Base-by-base conservation (phyloP, 163 green algal genomes). In the Chlorella variabilis region DNA sequence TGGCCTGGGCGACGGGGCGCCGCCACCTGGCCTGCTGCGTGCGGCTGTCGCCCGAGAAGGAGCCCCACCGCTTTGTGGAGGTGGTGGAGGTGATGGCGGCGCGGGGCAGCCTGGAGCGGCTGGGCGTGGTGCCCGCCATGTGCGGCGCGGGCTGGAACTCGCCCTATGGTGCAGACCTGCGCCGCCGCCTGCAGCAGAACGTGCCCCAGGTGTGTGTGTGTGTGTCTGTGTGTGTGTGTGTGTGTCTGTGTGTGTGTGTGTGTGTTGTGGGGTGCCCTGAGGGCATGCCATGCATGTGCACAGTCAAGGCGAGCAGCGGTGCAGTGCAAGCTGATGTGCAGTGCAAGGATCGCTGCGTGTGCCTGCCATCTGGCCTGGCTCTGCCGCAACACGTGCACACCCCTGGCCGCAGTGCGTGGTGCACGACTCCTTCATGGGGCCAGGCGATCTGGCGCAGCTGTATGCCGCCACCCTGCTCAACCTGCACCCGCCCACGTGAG, bases 31-130 rank as follows among this genome's bases (percentile, higher is more conserved):
- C 83, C 4, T 98, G 93, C 86, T 94, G 91, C 66, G 94, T 98
- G 68, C 85, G 94, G 1, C 77, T 96, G 21, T 93, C 88, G 2
- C 87, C 88, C 0, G 94, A 98, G 75, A 98, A 98, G 86, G 93
- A 97, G 81, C 88, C 94, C 0, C 71, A 92, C 36, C 83, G 92
- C 23, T 98, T 98, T 85, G 86, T 91, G 29, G 80, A 78, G 6
- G 25, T 93, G 9, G 68, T 91, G n/a, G 81, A 85, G 17, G 74
- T 80, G 41, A 77, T 94, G 61, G 45, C 78, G 59, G 29, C 45
- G 3, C 41, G 76, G 25, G 85, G 85, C 23, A 20, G 81, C 25
- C 84, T 96, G 68, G 18, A 75, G 71, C 68, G 61, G 39, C 48
- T 87, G 56, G 56, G 77, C 2, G 59, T 96, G 1, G 65, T 51